Evolutionary conservation across 441 rosid genomes (phyloP).

Genomic region (Sinapis alba): DNA sequence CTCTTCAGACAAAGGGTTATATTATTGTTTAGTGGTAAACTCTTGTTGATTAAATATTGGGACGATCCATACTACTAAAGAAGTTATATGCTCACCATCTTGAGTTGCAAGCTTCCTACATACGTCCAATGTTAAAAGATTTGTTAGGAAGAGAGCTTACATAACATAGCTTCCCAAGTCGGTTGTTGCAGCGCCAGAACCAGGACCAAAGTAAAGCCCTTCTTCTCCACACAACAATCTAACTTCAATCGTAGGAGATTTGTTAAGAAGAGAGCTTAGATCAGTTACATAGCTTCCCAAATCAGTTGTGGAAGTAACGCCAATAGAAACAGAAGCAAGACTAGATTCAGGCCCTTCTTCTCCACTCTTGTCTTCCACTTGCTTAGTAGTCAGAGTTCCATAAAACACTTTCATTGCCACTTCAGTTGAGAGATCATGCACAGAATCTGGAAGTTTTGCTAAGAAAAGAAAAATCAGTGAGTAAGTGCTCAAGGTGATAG

Average conservation of each 20-base stretch:
- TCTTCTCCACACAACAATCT: slow-evolving; percentile 12
- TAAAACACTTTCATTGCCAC: slow-evolving; percentile 60
- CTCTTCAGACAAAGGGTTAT: neutral
- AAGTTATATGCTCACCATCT: neutral
- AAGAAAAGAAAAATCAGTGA: too few relatives aligned
- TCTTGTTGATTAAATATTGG: neutral
- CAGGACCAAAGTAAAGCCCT: slow-evolving; percentile 17
- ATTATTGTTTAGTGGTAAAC: neutral
- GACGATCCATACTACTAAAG: neutral
- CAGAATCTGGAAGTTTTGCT: too few relatives aligned
- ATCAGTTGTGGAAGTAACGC: slow-evolving; percentile 19
- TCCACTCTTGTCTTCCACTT: slow-evolving; percentile 39
- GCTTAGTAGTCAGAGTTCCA: slow-evolving; percentile 39
- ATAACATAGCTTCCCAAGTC: slow-evolving; percentile 45
- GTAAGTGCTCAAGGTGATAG: too few relatives aligned
- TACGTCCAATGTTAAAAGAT: too few relatives aligned
- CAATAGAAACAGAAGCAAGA: neutral
- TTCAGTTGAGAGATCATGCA: slow-evolving; percentile 52
- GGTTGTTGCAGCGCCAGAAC: slow-evolving; percentile 3
- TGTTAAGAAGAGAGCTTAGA: slow-evolving; percentile 57
- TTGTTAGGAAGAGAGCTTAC: slow-evolving; percentile 49
- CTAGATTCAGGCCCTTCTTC: slow-evolving; percentile 32
- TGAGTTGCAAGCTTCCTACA: neutral
- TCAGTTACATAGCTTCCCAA: slow-evolving; percentile 47
- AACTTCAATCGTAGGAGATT: slow-evolving; percentile 52